These are phyloP conservation scores for Leccinum olivaceopallidum DNA, from an alignment of 768 basidiomycete species.

Conservation along the genomic window DNA sequence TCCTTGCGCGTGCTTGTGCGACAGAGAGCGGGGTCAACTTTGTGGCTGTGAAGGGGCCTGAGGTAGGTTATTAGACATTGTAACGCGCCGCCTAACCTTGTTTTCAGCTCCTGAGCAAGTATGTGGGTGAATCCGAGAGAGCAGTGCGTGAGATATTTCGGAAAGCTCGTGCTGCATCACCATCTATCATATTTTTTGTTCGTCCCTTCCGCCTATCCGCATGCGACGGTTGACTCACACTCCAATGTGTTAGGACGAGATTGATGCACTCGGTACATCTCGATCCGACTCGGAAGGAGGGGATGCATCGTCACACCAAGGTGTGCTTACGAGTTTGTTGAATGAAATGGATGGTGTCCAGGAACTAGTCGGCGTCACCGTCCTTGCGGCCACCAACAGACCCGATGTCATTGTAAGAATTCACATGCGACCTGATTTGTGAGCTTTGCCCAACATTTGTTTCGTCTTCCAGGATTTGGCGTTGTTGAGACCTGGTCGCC, in stretches of 20 bases:
- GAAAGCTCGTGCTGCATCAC: slow-evolving; percentile 91
- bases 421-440: background rate
- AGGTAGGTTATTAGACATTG: slow-evolving; percentile 51
- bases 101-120: slow-evolving; percentile 89
- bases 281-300: slow-evolving; percentile 59
- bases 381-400: slow-evolving; percentile 94
- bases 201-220: slow-evolving; percentile 26
- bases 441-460: background rate
- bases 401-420: slow-evolving; percentile 84
- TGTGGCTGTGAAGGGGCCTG: slow-evolving; percentile 95
- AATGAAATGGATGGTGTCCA: slow-evolving; percentile 99
- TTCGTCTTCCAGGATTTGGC: slow-evolving; percentile 74
- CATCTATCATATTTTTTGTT: slow-evolving; percentile 97
- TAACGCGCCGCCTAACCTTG: background rate
- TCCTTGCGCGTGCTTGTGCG: slow-evolving; percentile 89
- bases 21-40: slow-evolving; percentile 95
- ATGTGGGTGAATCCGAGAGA: slow-evolving; percentile 95
- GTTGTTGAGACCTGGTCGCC: slow-evolving; percentile 89
- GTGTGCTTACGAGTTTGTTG: slow-evolving; percentile 88
- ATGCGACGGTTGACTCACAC: background rate
- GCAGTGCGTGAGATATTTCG: slow-evolving; percentile 94
- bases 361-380: slow-evolving; percentile 91
- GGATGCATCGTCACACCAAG: slow-evolving; percentile 65
- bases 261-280: slow-evolving; percentile 88
- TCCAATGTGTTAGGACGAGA: slow-evolving; percentile 77